Conservation (phyloP, 2,329 filamentous ascomycete species). For the Colletotrichum costaricense region DNA sequence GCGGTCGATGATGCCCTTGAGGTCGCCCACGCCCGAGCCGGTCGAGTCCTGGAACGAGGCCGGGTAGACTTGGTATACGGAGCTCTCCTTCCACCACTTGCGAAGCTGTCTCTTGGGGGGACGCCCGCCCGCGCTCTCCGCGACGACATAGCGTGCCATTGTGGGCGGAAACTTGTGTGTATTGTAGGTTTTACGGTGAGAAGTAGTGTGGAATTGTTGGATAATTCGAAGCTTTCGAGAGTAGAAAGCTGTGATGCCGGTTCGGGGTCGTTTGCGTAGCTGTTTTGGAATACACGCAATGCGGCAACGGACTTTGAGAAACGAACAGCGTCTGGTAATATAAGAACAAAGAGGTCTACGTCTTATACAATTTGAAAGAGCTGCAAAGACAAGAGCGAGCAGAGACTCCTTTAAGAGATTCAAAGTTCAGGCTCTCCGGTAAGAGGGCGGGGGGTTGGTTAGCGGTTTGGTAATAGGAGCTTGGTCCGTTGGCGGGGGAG, state of each 20-base stretch:
- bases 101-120: slow-evolving; percentile 34
- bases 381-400: neutral
- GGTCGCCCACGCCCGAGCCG: slow-evolving; percentile 65
- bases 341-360: neutral
- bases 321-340: neutral
- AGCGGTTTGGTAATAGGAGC: neutral
- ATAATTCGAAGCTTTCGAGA: neutral
- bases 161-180: neutral
- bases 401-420: neutral
- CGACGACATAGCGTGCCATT: slow-evolving; percentile 18
- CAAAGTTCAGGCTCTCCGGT: neutral
- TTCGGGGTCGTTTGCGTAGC: neutral
- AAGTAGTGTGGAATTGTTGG: neutral
- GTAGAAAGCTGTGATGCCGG: neutral
- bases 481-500: neutral
- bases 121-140: neutral
- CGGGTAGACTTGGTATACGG: slow-evolving; percentile 72
- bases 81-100: slow-evolving; percentile 69
- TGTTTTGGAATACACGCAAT: neutral
- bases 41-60: slow-evolving; percentile 71
- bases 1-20: slow-evolving; percentile 67
- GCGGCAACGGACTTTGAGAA: neutral
- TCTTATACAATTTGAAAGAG: neutral
- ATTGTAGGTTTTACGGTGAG: neutral
- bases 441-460: neutral